Evolutionary conservation across 257 asterid genomes (phyloP), one percentile per base, ranked within the genome.

Genomic region (Solanum habrochaites): DNA sequence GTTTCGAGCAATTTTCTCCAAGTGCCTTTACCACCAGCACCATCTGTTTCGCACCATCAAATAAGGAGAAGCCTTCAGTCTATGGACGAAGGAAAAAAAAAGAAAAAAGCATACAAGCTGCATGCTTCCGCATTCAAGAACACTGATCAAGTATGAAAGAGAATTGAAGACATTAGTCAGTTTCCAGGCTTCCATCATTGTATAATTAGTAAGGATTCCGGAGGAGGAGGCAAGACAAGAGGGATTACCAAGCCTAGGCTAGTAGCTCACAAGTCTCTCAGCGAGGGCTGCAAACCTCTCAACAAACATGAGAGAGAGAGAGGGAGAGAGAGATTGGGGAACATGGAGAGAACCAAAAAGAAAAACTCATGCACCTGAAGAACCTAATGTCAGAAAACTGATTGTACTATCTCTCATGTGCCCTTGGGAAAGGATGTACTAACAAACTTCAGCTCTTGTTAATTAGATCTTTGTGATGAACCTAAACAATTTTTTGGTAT

Each of bases 1-100:
- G 98, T 95, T 89, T 97, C 99, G 35, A 97, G 95, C 80, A 97
- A 90, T 85, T 95, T 97, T 81, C 99, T 99, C 99, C 99, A 97
- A 58, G 99, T 93, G 83, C 99, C 99, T 94, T 97, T 97, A 81
- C 99, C 99, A 52, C 99, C 99, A 88, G 93, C 99, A 70, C 99
- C 99, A 93, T 97, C 99, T 97, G 91, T 91, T 73, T 85, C 85
- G 31, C 85, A 83, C 75, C 92, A 88, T 88, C 85, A 87, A 69
- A 83, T 77, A 39, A 75, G 87, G 85, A n/a, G 85, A 31, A 87
- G 23, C 86, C 80, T 49, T 81, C 66, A 39, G 81, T 71, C 49
- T 29, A 42, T 45, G 42, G 11, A 45, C 15, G 3, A 29, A 27
- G 31, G 8, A 45, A 9, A 31, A 8, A 42, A 35, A 4, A 37